phyloP scores from a whole-genome alignment of 2,329 filamentous ascomycete genomes.

The Thelonectria olida region DNA sequence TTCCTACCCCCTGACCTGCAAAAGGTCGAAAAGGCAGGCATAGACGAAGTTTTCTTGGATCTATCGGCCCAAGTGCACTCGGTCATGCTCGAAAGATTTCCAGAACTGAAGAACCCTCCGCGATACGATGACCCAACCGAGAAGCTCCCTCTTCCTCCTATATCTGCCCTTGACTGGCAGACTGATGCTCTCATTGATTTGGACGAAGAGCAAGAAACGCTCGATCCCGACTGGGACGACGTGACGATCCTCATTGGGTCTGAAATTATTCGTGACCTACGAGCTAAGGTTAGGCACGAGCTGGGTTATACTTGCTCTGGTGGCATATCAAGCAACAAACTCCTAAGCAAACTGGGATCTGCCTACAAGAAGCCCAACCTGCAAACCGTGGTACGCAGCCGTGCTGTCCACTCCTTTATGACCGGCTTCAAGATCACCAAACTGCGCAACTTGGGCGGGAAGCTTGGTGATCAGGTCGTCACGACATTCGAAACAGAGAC shows the following conservation, averaged over 20 bases:
- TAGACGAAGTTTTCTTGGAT: conserved; percentile 96
- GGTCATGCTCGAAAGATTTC: conserved; percentile 78
- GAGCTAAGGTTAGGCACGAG: conserved; percentile 72
- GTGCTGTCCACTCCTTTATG: conserved; percentile 82
- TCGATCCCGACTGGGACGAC: conserved; percentile 97
- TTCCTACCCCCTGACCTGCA: conserved; percentile 72
- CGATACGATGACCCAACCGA: conserved; percentile 79
- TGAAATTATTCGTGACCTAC: conserved; percentile 84
- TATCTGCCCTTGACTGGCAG: conserved; percentile 81
- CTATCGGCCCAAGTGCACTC: conserved; percentile 85
- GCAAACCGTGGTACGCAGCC: conserved; percentile 92
- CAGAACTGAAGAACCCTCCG: conserved; percentile 71
- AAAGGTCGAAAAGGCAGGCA: conserved; percentile 89
- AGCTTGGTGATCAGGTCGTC: conserved; percentile 87
- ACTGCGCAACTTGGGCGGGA: conserved; percentile 93
- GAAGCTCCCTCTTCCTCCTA: conserved; percentile 73
- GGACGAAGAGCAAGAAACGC: conserved; percentile 77
- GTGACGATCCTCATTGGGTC: conserved; percentile 86
- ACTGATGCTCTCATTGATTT: conserved; percentile 85
- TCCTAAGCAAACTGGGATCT: conserved; percentile 93
- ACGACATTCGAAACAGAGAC: conserved; percentile 83
- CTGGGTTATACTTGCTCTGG: conserved; percentile 92
- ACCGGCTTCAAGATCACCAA: conserved; percentile 91
- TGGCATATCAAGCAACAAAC: conserved; percentile 90
- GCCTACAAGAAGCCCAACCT: conserved; percentile 92